Base-by-base conservation (phyloP, 2,329 filamentous ascomycete genomes). In the Aspergillus clavatus region DNA sequence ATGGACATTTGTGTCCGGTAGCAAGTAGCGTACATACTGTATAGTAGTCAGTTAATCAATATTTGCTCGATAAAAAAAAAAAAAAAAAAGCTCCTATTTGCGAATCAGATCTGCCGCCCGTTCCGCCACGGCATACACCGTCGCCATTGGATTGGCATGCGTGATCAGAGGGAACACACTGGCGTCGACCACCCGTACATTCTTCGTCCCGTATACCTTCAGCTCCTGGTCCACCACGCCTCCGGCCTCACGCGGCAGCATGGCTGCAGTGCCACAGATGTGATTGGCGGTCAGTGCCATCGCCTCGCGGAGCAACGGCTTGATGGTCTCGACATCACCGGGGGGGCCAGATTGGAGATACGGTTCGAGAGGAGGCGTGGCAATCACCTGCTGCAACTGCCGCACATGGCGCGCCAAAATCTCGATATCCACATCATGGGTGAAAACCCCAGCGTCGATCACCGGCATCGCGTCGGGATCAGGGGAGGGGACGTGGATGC, bases 141-240 rank as follows among this genome's bases (percentile, higher is more conserved):
- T 60, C n/a, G 58, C 53, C 47, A 63, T 58, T 7, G 67, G 59
- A 56, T 70, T 65, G 11, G 61, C 66, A n/a, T 58, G 57, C 5
- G 62, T 59, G 21, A 67, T 47, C 21, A 67, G 52, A 3, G 65
- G 63, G 14, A 67, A 57, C n/a, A 64, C 47, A 50, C 61, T 65
- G 3, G 63, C 64, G 47, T 67, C 64, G 10, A 63, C 58, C 7
- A 67, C 60, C 12, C 63, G 51, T 33, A 67, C 45, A 12, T 56
- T 57, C 10, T 46, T 42, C 1, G 61, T 56, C 14, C 63, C 63
- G 39, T 63, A 57, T 10, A 62, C 60, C 45, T 37, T 51, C 14
- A 58, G 47, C n/a, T 56, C 50, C 6, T 43, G 38, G 43, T 60
- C 56, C 2, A 68, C 59, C 4, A 64, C 62, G 2, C 62, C 62